Evolutionary conservation across 257 asterid species (phyloP).

Genomic region (Solanum acaule): DNA sequence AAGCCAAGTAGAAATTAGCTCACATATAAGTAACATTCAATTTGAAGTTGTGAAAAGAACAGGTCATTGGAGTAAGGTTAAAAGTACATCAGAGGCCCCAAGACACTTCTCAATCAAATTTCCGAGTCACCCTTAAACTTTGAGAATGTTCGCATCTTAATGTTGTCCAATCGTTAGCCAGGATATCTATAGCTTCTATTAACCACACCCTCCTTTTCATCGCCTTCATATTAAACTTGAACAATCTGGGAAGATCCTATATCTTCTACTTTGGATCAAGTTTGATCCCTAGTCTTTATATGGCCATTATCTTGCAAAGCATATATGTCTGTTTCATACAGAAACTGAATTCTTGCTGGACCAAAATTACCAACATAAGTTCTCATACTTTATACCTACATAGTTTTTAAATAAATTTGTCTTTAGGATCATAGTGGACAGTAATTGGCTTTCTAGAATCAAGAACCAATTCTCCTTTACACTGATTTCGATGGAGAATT

Average conservation of each 20-base stretch:
- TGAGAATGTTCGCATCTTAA: neutral
- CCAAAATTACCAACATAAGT: neutral
- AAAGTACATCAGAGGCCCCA: neutral
- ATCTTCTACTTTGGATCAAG: neutral
- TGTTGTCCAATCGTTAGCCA: neutral
- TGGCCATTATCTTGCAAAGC: neutral
- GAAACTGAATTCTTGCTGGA: neutral
- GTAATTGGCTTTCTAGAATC: neutral
- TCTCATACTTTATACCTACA: neutral
- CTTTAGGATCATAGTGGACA: neutral
- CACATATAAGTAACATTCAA: neutral
- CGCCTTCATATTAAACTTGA: neutral
- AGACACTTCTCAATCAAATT: neutral
- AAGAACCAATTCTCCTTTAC: neutral
- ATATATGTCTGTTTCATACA: neutral
- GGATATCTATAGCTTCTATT: neutral
- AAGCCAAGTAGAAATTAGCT: neutral
- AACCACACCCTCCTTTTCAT: neutral
- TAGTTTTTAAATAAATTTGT: neutral
- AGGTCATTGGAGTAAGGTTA: neutral
- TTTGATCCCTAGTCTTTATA: neutral
- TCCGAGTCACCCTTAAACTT: neutral
- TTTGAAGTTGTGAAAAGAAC: neutral
- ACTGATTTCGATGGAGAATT: neutral
- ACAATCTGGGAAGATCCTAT: neutral